Percentiles rank a stretch among this genome's conserved stretches.
Evolutionary conservation across 768 basidiomycete species (phyloP).

Genomic region (Mrakia frigida): DNA sequence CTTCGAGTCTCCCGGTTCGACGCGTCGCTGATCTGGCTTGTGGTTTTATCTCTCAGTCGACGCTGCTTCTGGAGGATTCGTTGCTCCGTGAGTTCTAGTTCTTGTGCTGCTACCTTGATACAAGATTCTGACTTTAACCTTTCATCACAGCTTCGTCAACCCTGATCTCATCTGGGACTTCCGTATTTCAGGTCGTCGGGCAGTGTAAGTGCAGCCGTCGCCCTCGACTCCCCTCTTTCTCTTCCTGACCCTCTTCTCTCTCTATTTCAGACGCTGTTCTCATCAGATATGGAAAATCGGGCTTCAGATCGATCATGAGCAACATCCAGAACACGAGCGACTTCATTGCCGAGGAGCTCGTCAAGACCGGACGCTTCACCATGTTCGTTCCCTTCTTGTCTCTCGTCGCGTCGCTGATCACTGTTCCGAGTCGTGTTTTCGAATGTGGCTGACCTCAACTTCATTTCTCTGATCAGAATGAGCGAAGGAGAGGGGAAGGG

Average conservation of each 20-base stretch:
- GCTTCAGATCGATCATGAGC: constrained; percentile 36
- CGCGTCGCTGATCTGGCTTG: background rate
- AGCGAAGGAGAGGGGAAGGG: constrained; percentile 31
- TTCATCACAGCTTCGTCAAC: constrained; percentile 30
- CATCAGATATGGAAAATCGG: constrained; percentile 34
- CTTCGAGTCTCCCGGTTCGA: background rate
- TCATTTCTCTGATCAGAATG: background rate
- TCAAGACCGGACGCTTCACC: constrained; percentile 8
- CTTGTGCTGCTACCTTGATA: too few relatives aligned
- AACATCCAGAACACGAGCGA: constrained; percentile 34
- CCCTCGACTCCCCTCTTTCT: too few relatives aligned
- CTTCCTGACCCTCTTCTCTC: background rate
- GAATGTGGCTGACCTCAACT: background rate
- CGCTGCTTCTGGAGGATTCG: constrained; percentile 29
- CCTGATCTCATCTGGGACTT: constrained; percentile 42
- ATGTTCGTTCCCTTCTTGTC: background rate
- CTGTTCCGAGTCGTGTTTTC: background rate
- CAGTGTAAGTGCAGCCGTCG: constrained; percentile 13
- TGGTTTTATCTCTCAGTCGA: background rate
- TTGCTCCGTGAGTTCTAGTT: constrained; percentile 27
- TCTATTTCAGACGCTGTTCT: constrained; percentile 10
- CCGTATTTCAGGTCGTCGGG: constrained; percentile 35
- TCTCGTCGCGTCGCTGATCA: background rate
- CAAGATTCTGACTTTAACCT: too few relatives aligned
- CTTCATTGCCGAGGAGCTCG: constrained; percentile 31